Base-by-base conservation (phyloP, 257 asterid genomes). In the Rehmannia glutinosa region DNA sequence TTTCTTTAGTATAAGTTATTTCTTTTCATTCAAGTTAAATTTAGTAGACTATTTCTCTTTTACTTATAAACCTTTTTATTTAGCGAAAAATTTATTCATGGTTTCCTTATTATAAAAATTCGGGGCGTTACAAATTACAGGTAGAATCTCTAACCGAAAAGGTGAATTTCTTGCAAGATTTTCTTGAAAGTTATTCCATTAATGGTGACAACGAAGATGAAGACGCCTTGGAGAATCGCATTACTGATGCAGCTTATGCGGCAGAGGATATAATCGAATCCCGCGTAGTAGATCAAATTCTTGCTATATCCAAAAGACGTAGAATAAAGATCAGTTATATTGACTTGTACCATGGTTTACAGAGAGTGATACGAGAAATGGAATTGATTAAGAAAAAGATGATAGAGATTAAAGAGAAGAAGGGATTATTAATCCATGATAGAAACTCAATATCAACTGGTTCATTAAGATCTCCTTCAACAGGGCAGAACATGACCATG, bases 231-330 rank as follows among this genome's bases (percentile, higher is more conserved):
- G 35, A 12, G 20, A 24, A 21, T 39, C 66, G 36, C 3, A 41
- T 21, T 1, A 53, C 52, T 5, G 36, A 60, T 11, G 53, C 52
- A 23, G 52, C 52, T 60, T 36, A 62, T 11, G 69, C 50, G 2
- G 78, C 73, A 1, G 73, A 73, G 51, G 78, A 73, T 4, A 8
- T 66, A 5, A 66, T 73, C 17, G 78, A 73, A 50, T 17, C 51
- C 38, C 73, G 30, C 1, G 24, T 66, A 4, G 50, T 66, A 11
- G 25, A 72, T 25, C 68, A 21, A 8, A 27, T 58, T 27, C 57
- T 27, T 33, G 45, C 0, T 19, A 55, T 17, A 25, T 11, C 58
- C 35, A 24, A 16, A 21, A 9, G 1, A 17, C n/a, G 2, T 20
- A 5, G 32, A 19, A 32, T 17, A 35, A 19, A 9, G 8, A 19